Conservation (phyloP, 2,329 filamentous ascomycete species). For the Sporothrix curviconia region DNA sequence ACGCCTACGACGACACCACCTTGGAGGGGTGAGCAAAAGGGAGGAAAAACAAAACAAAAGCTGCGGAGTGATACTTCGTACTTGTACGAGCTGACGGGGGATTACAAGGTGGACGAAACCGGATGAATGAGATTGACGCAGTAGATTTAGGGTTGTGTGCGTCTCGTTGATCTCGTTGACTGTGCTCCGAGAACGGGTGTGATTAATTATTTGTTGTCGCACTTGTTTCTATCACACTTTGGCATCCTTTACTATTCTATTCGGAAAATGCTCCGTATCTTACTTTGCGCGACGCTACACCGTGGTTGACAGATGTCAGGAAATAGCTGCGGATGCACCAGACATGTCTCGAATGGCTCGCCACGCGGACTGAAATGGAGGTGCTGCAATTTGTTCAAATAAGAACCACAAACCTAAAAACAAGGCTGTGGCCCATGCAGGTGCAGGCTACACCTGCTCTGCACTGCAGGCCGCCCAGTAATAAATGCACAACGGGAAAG, state of each 20-base stretch:
- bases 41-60: not conserved
- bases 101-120: not conserved
- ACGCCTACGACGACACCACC: not conserved
- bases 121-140: no score
- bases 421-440: no score
- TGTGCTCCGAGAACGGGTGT: no score
- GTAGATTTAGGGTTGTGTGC: conserved; percentile 8
- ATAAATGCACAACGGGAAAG: no score
- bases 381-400: not conserved
- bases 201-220: not conserved
- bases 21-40: not conserved
- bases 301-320: not conserved
- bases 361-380: not conserved
- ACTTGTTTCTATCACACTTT: not conserved
- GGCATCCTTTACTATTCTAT: not conserved
- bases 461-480: no score
- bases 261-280: no score
- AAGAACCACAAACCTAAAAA: not conserved
- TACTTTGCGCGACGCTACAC: not conserved
- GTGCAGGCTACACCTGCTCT: no score
- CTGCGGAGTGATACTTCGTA: not conserved
- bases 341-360: not conserved
- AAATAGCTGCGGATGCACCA: not conserved
- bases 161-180: no score
- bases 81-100: no score